A percentile compares a stretch with the other conserved stretches of the same genome.
Evolutionary conservation across 2,329 filamentous ascomycete genomes (phyloP).

Genomic region (Aspergillus sp.): DNA sequence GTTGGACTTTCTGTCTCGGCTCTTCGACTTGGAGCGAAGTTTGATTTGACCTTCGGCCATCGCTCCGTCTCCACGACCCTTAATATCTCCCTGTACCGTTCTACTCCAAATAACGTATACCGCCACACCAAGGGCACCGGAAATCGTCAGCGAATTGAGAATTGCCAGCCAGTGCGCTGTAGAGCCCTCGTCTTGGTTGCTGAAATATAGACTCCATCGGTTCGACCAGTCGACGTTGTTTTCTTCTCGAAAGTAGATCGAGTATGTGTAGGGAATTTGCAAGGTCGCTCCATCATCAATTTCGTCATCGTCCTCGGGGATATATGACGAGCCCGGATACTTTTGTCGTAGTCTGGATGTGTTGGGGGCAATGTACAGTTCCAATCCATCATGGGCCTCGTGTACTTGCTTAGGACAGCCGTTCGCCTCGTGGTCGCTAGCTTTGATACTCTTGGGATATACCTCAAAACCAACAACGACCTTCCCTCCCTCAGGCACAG

Average conservation of each 20-base stretch:
- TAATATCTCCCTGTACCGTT: conserved; percentile 75
- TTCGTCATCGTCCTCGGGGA: conserved; percentile 52
- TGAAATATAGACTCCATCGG: conserved; percentile 86
- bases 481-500: conserved; percentile 67
- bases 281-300: conserved; percentile 62
- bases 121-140: conserved; percentile 69
- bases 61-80: conserved; percentile 62
- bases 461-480: conserved; percentile 87
- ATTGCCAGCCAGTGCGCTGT: conserved; percentile 87
- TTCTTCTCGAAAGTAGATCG: conserved; percentile 84
- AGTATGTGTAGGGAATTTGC: conserved; percentile 80
- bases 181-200: conserved; percentile 75
- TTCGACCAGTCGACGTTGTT: conserved; percentile 74
- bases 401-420: conserved; percentile 67
- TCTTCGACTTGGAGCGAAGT: conserved; percentile 39
- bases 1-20: conserved; percentile 9
- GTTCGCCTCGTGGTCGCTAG: conserved; percentile 54
- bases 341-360: conserved; percentile 51
- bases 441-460: conserved; percentile 76
- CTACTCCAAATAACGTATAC: conserved; percentile 76
- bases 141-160: conserved; percentile 80
- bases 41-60: conserved; percentile 64
- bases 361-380: conserved; percentile 64
- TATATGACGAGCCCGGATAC: conserved; percentile 57
- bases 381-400: conserved; percentile 59